Evolutionary conservation across 768 basidiomycete species (phyloP).

Genomic region (Phlebiopsis flavidoalba): DNA sequence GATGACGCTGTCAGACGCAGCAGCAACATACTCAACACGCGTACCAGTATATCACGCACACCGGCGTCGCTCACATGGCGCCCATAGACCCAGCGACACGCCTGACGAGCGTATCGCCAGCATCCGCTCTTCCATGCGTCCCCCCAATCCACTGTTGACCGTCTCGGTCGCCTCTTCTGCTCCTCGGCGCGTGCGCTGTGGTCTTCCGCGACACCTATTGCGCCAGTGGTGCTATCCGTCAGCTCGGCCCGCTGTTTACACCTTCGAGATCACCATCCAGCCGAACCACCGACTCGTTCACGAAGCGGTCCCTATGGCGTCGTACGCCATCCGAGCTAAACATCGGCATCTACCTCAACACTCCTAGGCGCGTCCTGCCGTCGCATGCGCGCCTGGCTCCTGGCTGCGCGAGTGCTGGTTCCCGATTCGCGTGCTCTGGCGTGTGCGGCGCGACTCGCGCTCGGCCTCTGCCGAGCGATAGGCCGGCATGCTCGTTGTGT

Average conservation of each 20-base stretch:
- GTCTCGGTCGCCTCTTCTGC: conserved; percentile 22
- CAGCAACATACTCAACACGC: conserved; percentile 11
- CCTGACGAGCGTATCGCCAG: not conserved
- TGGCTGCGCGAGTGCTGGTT: conserved; percentile 21
- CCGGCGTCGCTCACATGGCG: not conserved
- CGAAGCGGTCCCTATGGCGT: conserved; percentile 33
- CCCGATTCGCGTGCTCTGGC: not conserved
- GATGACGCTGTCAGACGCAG: conserved; percentile 16
- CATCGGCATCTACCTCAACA: conserved; percentile 26
- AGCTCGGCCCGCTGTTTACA: conserved; percentile 33
- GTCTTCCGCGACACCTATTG: conserved; percentile 28
- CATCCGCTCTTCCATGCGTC: not conserved
- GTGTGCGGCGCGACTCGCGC: not conserved
- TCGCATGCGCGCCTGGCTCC: conserved; percentile 18
- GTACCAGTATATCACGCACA: not conserved
- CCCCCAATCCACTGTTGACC: conserved; percentile 3
- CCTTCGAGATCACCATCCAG: conserved; percentile 35
- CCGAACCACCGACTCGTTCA: conserved; percentile 32
- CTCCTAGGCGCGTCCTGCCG: conserved; percentile 18
- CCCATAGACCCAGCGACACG: not conserved
- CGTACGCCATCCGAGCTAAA: conserved; percentile 41
- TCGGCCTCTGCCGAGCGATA: not conserved
- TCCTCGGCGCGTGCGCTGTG: conserved; percentile 24
- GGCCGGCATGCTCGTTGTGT: conserved; percentile 10
- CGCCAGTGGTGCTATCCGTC: conserved; percentile 19